Evolutionary conservation across 345 rosid genomes (phyloP).

Genomic region (Excoecaria cochinchinensis): DNA sequence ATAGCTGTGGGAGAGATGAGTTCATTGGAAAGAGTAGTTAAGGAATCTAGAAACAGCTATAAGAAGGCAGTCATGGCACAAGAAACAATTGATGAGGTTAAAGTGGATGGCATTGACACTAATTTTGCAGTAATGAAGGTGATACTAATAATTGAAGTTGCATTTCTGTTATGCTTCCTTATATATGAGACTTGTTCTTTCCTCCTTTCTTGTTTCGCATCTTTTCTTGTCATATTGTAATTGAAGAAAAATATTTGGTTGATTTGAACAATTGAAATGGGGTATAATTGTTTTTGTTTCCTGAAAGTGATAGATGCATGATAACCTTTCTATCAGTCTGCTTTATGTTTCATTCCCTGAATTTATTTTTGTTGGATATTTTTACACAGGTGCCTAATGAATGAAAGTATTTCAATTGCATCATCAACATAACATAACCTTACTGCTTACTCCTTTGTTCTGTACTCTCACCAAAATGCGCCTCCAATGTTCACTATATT

Average conservation of each 20-base stretch:
- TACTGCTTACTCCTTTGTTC: background rate
- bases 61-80: conserved; percentile 73
- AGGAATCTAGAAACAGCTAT: conserved; percentile 74
- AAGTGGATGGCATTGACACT: conserved; percentile 92
- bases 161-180: conserved; percentile 5
- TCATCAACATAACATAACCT: too few relatives aligned
- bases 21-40: conserved; percentile 74
- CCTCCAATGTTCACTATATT: background rate
- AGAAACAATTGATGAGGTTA: conserved; percentile 85
- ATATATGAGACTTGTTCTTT: background rate
- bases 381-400: background rate
- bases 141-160: conserved; percentile 20
- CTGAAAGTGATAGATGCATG: background rate
- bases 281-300: background rate
- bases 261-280: background rate
- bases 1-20: conserved; percentile 83
- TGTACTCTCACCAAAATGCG: background rate
- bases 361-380: background rate
- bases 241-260: background rate
- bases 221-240: background rate
- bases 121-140: conserved; percentile 99
- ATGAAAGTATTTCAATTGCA: background rate
- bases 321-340: background rate
- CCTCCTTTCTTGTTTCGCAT: background rate
- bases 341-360: background rate